Evolutionary conservation across 805 yeast genomes (phyloP).

Genomic region (Tetrapisispora nanseiensis): DNA sequence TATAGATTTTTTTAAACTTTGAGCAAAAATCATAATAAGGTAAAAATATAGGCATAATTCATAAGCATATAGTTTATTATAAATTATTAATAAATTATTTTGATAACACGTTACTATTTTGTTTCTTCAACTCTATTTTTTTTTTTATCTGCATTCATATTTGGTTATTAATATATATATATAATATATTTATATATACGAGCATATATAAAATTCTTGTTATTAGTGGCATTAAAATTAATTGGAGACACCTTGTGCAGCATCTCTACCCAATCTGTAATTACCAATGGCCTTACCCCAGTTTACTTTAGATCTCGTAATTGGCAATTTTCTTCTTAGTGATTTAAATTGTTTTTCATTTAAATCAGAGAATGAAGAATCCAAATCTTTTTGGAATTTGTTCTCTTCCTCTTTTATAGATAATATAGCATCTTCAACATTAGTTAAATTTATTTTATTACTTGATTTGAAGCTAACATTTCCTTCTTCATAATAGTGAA

Average conservation of each 20-base stretch:
- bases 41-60: too few relatives aligned
- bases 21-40: too few relatives aligned
- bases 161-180: not conserved
- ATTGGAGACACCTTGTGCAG: slow-evolving; percentile 32
- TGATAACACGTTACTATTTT: too few relatives aligned
- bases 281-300: slow-evolving; percentile 94
- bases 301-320: slow-evolving; percentile 80
- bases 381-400: slow-evolving; percentile 46
- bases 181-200: too few relatives aligned
- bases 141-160: too few relatives aligned
- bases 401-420: slow-evolving; percentile 50
- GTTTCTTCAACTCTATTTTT: too few relatives aligned
- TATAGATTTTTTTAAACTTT: slow-evolving; percentile 34
- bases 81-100: too few relatives aligned
- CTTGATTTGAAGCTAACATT: slow-evolving; percentile 66
- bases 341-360: slow-evolving; percentile 77
- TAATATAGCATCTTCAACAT: slow-evolving; percentile 28
- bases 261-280: slow-evolving; percentile 79
- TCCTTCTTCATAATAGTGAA: slow-evolving; percentile 94
- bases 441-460: slow-evolving; percentile 27
- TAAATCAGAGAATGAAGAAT: slow-evolving; percentile 54
- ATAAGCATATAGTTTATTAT: slow-evolving; percentile 12
- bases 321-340: slow-evolving; percentile 83
- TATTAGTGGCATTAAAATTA: too few relatives aligned
- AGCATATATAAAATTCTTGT: too few relatives aligned